Conservation (phyloP, 148 eudicot species). For the Nyssa sinensis region DNA sequence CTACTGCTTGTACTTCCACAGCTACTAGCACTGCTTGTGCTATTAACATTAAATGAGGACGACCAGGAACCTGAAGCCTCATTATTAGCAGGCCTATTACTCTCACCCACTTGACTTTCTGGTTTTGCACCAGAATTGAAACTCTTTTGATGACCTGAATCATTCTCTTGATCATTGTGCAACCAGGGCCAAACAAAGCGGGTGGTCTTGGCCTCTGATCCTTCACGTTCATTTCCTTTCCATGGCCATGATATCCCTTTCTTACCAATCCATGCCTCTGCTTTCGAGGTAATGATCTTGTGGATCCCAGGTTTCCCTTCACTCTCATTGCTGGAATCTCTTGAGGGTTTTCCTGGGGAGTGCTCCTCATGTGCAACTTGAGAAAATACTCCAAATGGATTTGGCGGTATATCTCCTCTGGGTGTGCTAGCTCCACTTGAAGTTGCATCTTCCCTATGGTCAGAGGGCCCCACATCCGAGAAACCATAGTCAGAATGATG, state of each 20-base stretch:
- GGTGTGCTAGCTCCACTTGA: slow-evolving; percentile 93
- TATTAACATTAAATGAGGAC: slow-evolving; percentile 55
- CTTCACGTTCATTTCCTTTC: slow-evolving; percentile 56
- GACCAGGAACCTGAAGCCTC: slow-evolving; percentile 76
- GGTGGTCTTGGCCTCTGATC: slow-evolving; percentile 40
- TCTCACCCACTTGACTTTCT: slow-evolving; percentile 43
- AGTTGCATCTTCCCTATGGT: slow-evolving; percentile 68
- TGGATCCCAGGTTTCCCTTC: slow-evolving; percentile 59
- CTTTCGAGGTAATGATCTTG: slow-evolving; percentile 57
- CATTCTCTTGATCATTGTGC: slow-evolving; percentile 52
- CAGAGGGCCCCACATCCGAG: slow-evolving; percentile 41
- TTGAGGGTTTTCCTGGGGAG: slow-evolving; percentile 40
- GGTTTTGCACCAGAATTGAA: slow-evolving; percentile 27
- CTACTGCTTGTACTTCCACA: slow-evolving; percentile 76
- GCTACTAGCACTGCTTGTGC: slow-evolving; percentile 77
- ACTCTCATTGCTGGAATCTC: slow-evolving; percentile 52
- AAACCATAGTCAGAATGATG: slow-evolving; percentile 62
- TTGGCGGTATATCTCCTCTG: slow-evolving; percentile 57
- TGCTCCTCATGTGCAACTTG: slow-evolving; percentile 30
- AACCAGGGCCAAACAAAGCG: slow-evolving; percentile 59
- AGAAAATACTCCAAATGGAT: slow-evolving; percentile 55
- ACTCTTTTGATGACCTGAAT: slow-evolving; percentile 19
- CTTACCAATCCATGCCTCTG: slow-evolving; percentile 79
- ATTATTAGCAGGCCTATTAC: slow-evolving; percentile 34
- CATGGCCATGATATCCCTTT: slow-evolving; percentile 66